phyloP scores from a whole-genome alignment of 2,329 filamentous ascomycete species.

The Leptographium lundbergii region DNA sequence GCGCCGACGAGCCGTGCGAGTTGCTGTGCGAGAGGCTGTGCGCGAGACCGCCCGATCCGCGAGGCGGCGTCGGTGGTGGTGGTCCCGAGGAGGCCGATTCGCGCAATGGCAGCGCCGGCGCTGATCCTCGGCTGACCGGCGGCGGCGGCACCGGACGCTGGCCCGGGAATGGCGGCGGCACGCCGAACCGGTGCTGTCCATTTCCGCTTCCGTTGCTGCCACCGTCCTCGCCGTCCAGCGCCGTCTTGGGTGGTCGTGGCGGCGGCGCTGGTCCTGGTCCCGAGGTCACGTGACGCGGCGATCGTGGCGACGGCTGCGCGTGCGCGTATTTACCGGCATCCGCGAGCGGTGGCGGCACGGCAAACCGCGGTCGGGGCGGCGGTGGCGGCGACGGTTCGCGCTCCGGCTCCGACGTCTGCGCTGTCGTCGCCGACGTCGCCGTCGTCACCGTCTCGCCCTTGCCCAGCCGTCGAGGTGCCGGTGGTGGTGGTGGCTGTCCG shows the following conservation, averaged over 20 bases:
- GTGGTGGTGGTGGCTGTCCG: conserved; percentile 40
- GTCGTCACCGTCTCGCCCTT: conserved; percentile 31
- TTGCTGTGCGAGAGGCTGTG: too few species aligned
- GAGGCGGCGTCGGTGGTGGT: conserved; percentile 31
- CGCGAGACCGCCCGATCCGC: neutral
- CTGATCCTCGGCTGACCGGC: conserved; percentile 50
- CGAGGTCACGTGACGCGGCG: conserved; percentile 26
- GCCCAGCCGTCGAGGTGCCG: conserved; percentile 47
- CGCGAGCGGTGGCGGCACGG: conserved; percentile 74
- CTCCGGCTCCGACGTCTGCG: conserved; percentile 36
- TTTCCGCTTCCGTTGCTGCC: conserved; percentile 16
- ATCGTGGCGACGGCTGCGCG: conserved; percentile 29
- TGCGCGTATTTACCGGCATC: conserved; percentile 82
- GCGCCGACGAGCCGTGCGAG: neutral
- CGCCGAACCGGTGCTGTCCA: conserved; percentile 46
- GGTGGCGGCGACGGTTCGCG: conserved; percentile 60
- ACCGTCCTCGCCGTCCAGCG: conserved; percentile 56
- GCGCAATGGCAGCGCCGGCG: conserved; percentile 1
- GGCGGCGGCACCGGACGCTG: conserved; percentile 60
- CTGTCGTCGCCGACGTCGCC: conserved; percentile 24
- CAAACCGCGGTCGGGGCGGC: conserved; percentile 62
- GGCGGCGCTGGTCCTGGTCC: conserved; percentile 54
- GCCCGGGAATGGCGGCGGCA: conserved; percentile 68
- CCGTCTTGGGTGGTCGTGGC: conserved; percentile 55
- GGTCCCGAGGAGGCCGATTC: conserved; percentile 15